Evolutionary conservation across 805 yeast species (phyloP).

Genomic region (Lipomyces oligophaga): DNA sequence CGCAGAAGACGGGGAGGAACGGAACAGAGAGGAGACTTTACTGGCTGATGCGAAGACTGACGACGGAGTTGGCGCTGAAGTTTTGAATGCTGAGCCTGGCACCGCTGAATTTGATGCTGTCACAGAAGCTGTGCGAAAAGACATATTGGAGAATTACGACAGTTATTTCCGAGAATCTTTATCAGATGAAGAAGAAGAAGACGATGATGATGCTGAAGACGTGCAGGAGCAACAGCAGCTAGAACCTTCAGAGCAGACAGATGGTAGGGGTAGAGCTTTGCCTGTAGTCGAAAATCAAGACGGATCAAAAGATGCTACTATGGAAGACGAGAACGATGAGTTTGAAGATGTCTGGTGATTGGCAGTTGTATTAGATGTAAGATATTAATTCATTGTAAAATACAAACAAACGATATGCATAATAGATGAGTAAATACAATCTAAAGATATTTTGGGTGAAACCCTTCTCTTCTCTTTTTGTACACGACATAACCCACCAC

Average conservation of each 20-base stretch:
- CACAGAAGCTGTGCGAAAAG: slow-evolving; percentile 59
- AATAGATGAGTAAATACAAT: background rate
- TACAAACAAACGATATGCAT: background rate
- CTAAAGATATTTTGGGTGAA: slow-evolving; percentile 26
- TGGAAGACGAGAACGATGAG: slow-evolving; percentile 20
- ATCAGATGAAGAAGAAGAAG: slow-evolving; percentile 57
- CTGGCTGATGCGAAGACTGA: slow-evolving; percentile 4
- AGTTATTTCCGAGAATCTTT: slow-evolving; percentile 63
- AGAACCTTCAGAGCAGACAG: slow-evolving; percentile 31
- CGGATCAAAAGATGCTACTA: background rate
- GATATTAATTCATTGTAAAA: background rate
- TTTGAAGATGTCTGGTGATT: slow-evolving; percentile 28
- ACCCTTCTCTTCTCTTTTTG: slow-evolving; percentile 28
- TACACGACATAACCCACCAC: slow-evolving; percentile 35
- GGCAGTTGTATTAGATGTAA: no score
- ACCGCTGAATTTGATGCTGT: slow-evolving; percentile 13
- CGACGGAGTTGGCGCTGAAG: background rate
- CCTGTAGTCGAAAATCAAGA: slow-evolving; percentile 1
- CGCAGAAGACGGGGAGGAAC: slow-evolving; percentile 50
- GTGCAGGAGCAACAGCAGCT: slow-evolving; percentile 38
- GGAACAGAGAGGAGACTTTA: no score
- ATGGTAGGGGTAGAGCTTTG: slow-evolving; percentile 13
- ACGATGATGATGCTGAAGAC: slow-evolving; percentile 46
- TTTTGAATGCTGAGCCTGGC: slow-evolving; percentile 30
- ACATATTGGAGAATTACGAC: slow-evolving; percentile 67